These are phyloP conservation scores for Vitis rotundifolia DNA, from an alignment of 164 flowering plant species.

Conservation along the genomic window DNA sequence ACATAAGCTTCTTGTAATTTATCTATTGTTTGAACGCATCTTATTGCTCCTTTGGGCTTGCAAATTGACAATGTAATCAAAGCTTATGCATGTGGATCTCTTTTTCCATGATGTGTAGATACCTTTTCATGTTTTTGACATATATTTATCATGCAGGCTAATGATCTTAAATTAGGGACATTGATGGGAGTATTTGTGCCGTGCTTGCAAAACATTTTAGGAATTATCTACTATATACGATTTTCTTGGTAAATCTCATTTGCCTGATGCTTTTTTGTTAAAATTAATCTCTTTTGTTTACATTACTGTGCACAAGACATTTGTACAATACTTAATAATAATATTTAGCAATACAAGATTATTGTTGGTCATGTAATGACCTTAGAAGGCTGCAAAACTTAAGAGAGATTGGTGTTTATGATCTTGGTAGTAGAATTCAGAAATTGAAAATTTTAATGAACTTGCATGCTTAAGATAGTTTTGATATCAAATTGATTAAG, in stretches of 20 bases:
- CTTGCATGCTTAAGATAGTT: too few relatives aligned
- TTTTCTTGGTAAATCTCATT: slow-evolving; percentile 81
- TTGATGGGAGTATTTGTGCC: slow-evolving; percentile 99
- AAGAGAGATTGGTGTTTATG: too few relatives aligned
- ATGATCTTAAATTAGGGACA: slow-evolving; percentile 74
- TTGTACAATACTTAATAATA: too few relatives aligned
- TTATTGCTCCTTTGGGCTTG: not conserved
- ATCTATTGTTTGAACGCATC: not conserved
- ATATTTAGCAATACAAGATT: too few relatives aligned
- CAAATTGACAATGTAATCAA: not conserved
- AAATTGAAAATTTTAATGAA: too few relatives aligned
- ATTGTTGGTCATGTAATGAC: too few relatives aligned
- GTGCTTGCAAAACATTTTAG: slow-evolving; percentile 95
- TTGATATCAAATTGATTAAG: too few relatives aligned
- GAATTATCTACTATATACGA: slow-evolving; percentile 95
- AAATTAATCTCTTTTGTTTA: not conserved
- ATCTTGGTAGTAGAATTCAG: too few relatives aligned
- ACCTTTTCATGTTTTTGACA: not conserved
- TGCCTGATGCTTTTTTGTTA: not conserved
- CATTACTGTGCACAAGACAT: too few relatives aligned
- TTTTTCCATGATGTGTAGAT: not conserved
- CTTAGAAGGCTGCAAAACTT: too few relatives aligned
- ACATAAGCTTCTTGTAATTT: not conserved
- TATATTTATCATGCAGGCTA: slow-evolving; percentile 45
- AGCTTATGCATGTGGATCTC: not conserved